Evolutionary conservation across 192 early-diverging fungal genomes (phyloP).

Genomic region (Coemansia sp.): DNA sequence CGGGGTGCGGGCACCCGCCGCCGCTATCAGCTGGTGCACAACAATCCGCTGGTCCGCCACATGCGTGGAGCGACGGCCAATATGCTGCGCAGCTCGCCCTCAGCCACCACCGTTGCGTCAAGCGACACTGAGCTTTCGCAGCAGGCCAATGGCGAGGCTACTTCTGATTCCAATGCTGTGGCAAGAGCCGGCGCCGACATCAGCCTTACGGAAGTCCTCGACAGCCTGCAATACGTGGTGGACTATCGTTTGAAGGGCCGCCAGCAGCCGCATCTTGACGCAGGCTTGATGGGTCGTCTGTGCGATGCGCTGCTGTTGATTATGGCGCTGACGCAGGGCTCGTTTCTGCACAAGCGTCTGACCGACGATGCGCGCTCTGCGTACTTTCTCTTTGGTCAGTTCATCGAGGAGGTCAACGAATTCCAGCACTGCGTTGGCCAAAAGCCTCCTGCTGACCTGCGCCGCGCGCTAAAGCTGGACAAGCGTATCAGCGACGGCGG

Average conservation of each 20-base stretch:
- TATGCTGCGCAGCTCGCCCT: constrained; percentile 46
- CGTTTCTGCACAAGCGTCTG: constrained; percentile 60
- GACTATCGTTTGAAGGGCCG: constrained; percentile 88
- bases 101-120: constrained; percentile 31
- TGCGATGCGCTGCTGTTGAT: constrained; percentile 82
- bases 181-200: constrained; percentile 13
- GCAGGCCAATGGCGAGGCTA: constrained; percentile 40
- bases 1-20: constrained; percentile 16
- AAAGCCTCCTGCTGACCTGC: constrained; percentile 76
- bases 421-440: constrained; percentile 81
- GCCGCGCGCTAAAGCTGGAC: constrained; percentile 63
- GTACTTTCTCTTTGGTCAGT: constrained; percentile 93
- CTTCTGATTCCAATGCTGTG: neutral
- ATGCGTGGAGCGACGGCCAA: constrained; percentile 44
- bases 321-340: constrained; percentile 65
- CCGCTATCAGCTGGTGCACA: constrained; percentile 47
- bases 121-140: constrained; percentile 17
- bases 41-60: constrained; percentile 48
- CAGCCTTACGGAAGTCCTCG: constrained; percentile 70
- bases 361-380: constrained; percentile 81
- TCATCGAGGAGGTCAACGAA: constrained; percentile 89
- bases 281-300: constrained; percentile 80
- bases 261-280: constrained; percentile 78
- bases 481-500: constrained; percentile 73
- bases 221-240: constrained; percentile 90